phyloP scores from a whole-genome alignment of 306 rosid species.

The Cucurbita moschata region DNA sequence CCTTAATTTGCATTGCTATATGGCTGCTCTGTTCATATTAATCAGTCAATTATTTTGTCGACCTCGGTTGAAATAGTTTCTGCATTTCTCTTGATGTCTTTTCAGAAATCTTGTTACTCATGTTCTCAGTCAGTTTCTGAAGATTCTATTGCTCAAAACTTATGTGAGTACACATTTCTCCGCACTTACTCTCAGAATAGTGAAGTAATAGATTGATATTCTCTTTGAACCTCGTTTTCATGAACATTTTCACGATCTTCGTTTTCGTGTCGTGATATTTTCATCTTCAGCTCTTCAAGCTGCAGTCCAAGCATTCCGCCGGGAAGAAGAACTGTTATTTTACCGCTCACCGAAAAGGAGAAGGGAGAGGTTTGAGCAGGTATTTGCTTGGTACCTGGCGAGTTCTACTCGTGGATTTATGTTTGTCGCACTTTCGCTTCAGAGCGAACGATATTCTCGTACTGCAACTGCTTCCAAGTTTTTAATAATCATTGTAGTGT shows the following conservation, averaged over 20 bases:
- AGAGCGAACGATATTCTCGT: background rate
- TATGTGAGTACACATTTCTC: slow-evolving; percentile 43
- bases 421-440: background rate
- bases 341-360: slow-evolving; percentile 66
- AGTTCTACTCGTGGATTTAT: background rate
- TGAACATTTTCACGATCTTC: background rate
- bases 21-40: background rate
- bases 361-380: slow-evolving; percentile 87
- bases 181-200: background rate
- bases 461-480: background rate
- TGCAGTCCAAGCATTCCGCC: slow-evolving; percentile 84
- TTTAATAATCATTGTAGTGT: background rate
- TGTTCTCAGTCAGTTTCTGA: slow-evolving; percentile 74
- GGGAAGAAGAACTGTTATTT: slow-evolving; percentile 74
- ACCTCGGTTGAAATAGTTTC: background rate
- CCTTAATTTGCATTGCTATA: background rate
- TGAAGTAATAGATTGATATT: background rate
- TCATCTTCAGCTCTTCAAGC: slow-evolving; percentile 61
- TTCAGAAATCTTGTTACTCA: slow-evolving; percentile 77
- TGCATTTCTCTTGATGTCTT: slow-evolving; percentile 9
- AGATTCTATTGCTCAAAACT: slow-evolving; percentile 75
- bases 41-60: background rate
- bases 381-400: slow-evolving; percentile 16
- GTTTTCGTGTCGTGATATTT: slow-evolving; percentile 8
- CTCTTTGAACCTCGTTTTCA: background rate